Percentiles rank a stretch among this genome's conserved stretches.
These are phyloP conservation scores for Lantana camara DNA, from an alignment of 257 asterid genomes.

Conservation along the genomic window DNA sequence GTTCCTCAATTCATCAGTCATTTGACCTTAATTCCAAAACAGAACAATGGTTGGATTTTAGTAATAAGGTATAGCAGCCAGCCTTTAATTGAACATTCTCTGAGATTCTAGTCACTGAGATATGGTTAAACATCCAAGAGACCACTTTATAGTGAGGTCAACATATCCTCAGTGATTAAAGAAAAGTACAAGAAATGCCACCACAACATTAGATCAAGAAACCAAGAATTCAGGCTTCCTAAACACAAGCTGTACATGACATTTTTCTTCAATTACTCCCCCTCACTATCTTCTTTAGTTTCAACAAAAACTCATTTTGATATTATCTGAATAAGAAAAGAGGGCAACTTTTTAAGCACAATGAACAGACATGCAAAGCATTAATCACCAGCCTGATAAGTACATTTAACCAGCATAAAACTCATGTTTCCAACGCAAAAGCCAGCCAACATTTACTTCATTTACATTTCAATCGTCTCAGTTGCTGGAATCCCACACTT, in stretches of 20 bases:
- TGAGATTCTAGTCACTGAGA: not conserved
- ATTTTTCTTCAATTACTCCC: not conserved
- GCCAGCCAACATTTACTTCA: not conserved
- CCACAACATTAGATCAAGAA: not conserved
- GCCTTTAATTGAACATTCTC: not conserved
- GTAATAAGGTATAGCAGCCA: not conserved
- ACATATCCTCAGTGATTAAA: not conserved
- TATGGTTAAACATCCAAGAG: not conserved
- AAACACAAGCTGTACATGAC: not conserved
- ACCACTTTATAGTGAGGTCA: not conserved
- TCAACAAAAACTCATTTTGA: slow-evolving; percentile 9
- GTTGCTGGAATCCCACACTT: slow-evolving; percentile 2
- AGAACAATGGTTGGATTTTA: not conserved
- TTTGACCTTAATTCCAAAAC: slow-evolving; percentile 58
- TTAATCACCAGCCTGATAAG: not conserved
- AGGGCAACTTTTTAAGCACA: not conserved
- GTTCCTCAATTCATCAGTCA: slow-evolving; percentile 85
- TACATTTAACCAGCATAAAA: not conserved
- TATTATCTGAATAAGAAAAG: not conserved
- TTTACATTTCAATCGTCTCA: not conserved
- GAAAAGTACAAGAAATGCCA: not conserved
- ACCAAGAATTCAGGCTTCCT: not conserved
- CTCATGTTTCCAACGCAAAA: not conserved
- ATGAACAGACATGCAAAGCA: not conserved
- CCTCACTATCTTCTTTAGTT: not conserved